These are phyloP conservation scores for Haplographium delicatum DNA, from an alignment of 495 filamentous ascomycete genomes.

Conservation along the genomic window DNA sequence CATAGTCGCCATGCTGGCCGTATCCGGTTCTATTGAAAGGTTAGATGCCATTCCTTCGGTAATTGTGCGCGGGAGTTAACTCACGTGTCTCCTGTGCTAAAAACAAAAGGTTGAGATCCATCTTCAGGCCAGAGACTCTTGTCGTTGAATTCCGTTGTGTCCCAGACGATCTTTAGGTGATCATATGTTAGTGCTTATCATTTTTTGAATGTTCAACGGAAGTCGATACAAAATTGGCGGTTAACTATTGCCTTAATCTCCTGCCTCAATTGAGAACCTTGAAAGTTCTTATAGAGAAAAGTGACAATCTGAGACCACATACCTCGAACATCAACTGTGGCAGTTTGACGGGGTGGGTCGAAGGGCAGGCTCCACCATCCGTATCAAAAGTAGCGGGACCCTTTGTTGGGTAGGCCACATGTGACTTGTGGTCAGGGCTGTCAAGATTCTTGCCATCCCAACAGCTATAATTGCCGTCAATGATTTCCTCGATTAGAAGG, in stretches of 20 bases:
- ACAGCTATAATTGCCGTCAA: no score
- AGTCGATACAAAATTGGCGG: no score
- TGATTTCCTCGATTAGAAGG: no score
- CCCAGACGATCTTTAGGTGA: constrained; percentile 23
- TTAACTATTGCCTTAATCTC: no score
- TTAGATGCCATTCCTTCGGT: background rate
- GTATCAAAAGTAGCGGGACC: constrained; percentile 29
- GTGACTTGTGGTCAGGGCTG: no score
- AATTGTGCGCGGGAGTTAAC: background rate
- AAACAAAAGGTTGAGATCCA: constrained; percentile 16
- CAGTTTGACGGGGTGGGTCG: constrained; percentile 22
- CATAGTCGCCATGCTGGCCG: constrained; percentile 8
- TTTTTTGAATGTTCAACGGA: background rate
- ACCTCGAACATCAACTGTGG: constrained; percentile 31
- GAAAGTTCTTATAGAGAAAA: no score
- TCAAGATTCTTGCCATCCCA: no score
- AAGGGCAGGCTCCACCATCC: constrained; percentile 20
- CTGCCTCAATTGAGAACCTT: no score
- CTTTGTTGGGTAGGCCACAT: background rate
- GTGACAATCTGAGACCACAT: background rate
- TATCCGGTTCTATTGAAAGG: background rate
- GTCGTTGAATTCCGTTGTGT: constrained; percentile 4
- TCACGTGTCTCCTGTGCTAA: background rate
- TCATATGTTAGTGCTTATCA: background rate
- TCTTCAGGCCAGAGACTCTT: constrained; percentile 27